Conservation (phyloP, 2,329 filamentous ascomycete genomes). For the Trichoderma brevicompactum region DNA sequence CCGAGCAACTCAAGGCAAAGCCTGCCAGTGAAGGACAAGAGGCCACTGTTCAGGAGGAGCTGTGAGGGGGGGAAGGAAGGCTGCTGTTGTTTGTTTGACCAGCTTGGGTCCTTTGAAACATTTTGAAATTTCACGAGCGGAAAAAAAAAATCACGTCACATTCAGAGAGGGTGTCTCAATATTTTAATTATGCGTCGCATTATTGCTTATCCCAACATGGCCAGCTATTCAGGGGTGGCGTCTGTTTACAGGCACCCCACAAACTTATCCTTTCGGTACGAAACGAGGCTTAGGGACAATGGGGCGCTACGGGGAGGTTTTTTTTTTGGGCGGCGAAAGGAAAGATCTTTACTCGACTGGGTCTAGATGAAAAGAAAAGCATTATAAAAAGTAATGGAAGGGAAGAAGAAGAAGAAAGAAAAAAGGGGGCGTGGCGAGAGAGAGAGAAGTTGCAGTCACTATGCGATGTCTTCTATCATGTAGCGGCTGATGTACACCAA, state of each 20-base stretch:
- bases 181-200: conserved; percentile 17
- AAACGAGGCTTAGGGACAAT: conserved; percentile 17
- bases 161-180: conserved; percentile 15
- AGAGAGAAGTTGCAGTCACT: conserved; percentile 10
- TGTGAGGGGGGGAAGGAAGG: conserved; percentile 35
- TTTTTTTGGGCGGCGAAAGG: conserved; percentile 14
- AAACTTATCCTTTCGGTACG: neutral
- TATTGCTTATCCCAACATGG: conserved; percentile 4
- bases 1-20: conserved; percentile 60
- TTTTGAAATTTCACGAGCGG: neutral
- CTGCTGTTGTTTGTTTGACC: neutral
- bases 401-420: neutral
- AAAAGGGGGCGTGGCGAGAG: neutral
- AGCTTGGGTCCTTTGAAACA: neutral
- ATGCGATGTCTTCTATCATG: conserved; percentile 22
- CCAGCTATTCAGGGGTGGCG: neutral
- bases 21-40: conserved; percentile 67
- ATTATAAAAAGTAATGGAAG: conserved; percentile 24
- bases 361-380: conserved; percentile 5
- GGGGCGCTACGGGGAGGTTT: conserved; percentile 6
- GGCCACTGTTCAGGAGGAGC: conserved; percentile 51
- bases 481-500: conserved; percentile 27
- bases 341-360: neutral
- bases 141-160: conserved; percentile 13
- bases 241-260: conserved; percentile 2